phyloP scores from a whole-genome alignment of 176 grass and related monocot species.

The Typha latifolia region DNA sequence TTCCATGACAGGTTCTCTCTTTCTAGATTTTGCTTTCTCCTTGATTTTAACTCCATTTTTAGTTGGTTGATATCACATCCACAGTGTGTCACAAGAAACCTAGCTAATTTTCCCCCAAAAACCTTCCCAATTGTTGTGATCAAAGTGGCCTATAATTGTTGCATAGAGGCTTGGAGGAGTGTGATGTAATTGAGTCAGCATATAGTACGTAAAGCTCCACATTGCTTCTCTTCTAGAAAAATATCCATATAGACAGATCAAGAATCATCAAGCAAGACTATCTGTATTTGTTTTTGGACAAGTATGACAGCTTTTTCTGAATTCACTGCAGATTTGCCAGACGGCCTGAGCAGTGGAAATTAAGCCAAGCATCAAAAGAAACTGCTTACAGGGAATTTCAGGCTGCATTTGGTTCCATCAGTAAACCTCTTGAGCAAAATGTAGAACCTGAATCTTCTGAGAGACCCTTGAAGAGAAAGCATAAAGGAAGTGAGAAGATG shows the following conservation, averaged over 20 bases:
- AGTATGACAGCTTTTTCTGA: not conserved
- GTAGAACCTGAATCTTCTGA: slow-evolving; percentile 18
- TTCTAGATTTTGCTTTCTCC: too few species aligned
- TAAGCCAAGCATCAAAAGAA: slow-evolving; percentile 69
- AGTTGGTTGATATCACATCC: too few species aligned
- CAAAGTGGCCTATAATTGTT: too few species aligned
- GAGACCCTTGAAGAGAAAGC: slow-evolving; percentile 28
- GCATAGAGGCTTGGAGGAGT: too few species aligned
- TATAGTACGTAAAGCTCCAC: too few species aligned
- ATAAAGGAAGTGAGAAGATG: slow-evolving; percentile 26
- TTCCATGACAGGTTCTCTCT: too few species aligned
- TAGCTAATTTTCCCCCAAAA: too few species aligned
- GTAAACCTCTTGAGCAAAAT: slow-evolving; percentile 21
- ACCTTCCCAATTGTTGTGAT: too few species aligned
- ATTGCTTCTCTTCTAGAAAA: not conserved
- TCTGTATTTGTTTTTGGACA: not conserved
- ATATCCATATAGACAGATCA: not conserved
- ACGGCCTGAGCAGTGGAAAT: slow-evolving; percentile 77
- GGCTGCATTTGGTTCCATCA: slow-evolving; percentile 47
- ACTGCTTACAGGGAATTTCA: slow-evolving; percentile 58
- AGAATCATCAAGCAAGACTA: not conserved
- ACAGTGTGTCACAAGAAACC: too few species aligned
- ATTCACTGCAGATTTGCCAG: slow-evolving; percentile 55
- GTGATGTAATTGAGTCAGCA: too few species aligned
- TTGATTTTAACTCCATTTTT: too few species aligned